Evolutionary conservation across 1,139 yeast species (phyloP), one percentile per base, ranked within the genome.

Genomic region (Hyphopichia burtonii): DNA sequence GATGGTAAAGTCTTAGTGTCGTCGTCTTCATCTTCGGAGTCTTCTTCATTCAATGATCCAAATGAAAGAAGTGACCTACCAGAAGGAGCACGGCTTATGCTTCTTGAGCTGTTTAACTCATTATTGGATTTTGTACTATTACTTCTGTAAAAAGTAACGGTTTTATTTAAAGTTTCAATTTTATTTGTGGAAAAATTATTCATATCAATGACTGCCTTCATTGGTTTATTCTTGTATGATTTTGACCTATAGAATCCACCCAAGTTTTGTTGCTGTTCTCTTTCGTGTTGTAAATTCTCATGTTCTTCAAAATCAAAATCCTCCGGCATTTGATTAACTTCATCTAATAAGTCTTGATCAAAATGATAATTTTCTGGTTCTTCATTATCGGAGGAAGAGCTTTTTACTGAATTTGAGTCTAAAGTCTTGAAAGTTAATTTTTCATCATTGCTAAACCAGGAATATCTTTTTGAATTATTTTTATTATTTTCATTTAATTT

Each of bases 291-390:
- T 35, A 40, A 16, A n/a, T 31, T 20, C 34, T 52, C 54, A 34
- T 55, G 54, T 11, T 67, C 70, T 10, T 72, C 74, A 51, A 78
- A 79, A 40, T 80, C 82, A 51, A 61, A 80, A 50, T 81, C 86
- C 53, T 78, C 85, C 0, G 86, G 86, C 2, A 81, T 60, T 37
- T 63, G 71, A 50, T 82, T 80, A 20, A 78, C 68, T 56, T 80
- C 85, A 52, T 79, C 85, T 6, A 79, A 48, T 4, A 65, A 46
- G 33, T 70, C 76, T 34, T 66, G 63, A 42, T 71, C 74, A 31
- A 66, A 46, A 1, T 56, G 55, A 37, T 45, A 44, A 38, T 46
- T 46, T 14, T 28, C 18, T 2, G 27, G 12, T 25, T 25, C 31
- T 12, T 39, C 41, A n/a, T 39, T 35, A 8, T 33, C 36, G n/a